Evolutionary conservation across 176 grass and related monocot genomes (phyloP), one percentile per base, ranked within the genome.

Genomic region (Dactylis glomerata): DNA sequence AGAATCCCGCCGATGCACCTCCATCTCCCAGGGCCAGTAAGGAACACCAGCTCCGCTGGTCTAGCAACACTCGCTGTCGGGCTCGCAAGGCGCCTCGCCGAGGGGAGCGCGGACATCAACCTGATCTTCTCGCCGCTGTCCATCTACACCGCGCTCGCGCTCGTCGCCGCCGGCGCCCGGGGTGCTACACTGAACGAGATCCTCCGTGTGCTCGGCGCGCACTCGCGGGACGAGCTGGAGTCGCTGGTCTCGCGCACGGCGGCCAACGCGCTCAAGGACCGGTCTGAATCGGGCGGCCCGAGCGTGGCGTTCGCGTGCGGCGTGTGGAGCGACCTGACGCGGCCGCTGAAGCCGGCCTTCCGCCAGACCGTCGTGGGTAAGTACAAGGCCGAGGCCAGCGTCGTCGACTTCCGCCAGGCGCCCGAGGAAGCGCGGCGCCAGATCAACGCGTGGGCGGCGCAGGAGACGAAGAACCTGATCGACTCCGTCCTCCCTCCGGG

Each of bases 51-150:
- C 17, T 38, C 19, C 19, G n/a, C 17, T 22, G 64, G 32, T 17
- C 33, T 68, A 8, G 33, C 64, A 5, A 22, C 17, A 17, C 32
- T 37, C 8, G 32, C 65, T n/a, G 19, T 9, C 19, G 33, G 65
- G 65, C 65, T 68, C 10, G 65, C 33, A 19, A 68, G 19, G 22
- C 0, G 36, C 22, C 67, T 70, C 4, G 36, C 37, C 0, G 22
- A 69, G 34, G 66, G 17, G 22, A 10, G 8, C 13, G 10, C 1
- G 5, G 55, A 11, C 55, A 10, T 10, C 66, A 88, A 88, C 50
- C 56, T 80, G 11, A 56, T 57, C 42, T 56, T 84, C 75, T 88
- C 87, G 40, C 75, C 81, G n/a, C 28, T 88, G 10, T 88, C 87
- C 52, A 47, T 88, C 65, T 66, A 63, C 67, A 37, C 75, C 3